Evolutionary conservation across 768 basidiomycete species (phyloP), one percentile per base, ranked within the genome.

Genomic region (Austroboletus festivus): DNA sequence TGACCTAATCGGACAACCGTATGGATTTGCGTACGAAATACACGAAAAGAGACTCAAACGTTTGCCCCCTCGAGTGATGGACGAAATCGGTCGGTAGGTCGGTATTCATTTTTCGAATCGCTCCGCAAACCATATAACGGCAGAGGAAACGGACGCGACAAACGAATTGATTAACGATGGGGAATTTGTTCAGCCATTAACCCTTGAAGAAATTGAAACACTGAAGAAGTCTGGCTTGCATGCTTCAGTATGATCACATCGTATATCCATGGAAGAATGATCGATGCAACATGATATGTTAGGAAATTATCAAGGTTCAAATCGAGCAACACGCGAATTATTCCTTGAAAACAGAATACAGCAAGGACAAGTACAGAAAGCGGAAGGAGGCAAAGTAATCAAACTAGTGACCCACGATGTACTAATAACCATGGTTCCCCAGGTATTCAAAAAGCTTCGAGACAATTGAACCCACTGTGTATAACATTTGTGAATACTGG

Each of bases 311-410:
- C 63, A 85, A 89, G 62, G 85, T 77, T 65, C 95, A 98, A 68
- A 95, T 97, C 40, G 92, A 91, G 58, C 81, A 85, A 59, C 95
- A 98, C 60, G 85, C 89, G 24, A 89, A 90, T 58, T 99, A 89
- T 65, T 83, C 84, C 11, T 73, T 98, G 42, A 98, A 98, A 70
- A 98, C 94, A 1, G 96, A 95, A 68, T 98, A 94, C 68, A 93
- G 90, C 69, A 98, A 99, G 69, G 94, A 98, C 61, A 99, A 99
- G 65, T 99, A 97, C 70, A 87, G 82, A 66, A 95, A 94, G 67
- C 78, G 92, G 33, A 99, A 99, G 68, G 91, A 94, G 71, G 93
- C 90, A 48, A 99, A 98, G 94, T 95, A 62, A 35, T 15, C 22
- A 31, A 34, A 39, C 18, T 39, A 30, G 11, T 35, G 23, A 44